phyloP scores from a whole-genome alignment of 106 monocot genomes.

The Iris macrosiphon region DNA sequence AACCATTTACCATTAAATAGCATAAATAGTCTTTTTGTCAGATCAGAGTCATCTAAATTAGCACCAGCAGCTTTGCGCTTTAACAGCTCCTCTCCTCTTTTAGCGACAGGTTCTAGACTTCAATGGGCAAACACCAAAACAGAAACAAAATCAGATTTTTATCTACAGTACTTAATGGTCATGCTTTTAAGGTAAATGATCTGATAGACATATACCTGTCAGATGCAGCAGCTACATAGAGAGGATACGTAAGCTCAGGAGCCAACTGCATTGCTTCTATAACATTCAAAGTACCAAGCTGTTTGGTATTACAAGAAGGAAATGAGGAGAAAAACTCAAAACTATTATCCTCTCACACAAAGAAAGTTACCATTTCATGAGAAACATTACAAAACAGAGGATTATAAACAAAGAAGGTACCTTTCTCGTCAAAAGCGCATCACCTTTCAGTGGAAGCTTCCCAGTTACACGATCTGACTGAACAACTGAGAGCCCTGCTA shows the following conservation, averaged over 20 bases:
- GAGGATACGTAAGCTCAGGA: slow-evolving; percentile 64
- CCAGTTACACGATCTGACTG: slow-evolving; percentile 81
- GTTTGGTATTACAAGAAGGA: slow-evolving; percentile 1
- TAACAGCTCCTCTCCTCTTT: slow-evolving; percentile 68
- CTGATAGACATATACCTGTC: slow-evolving; percentile 45
- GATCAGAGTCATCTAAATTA: slow-evolving; percentile 76
- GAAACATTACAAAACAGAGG: background rate
- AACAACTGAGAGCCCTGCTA: slow-evolving; percentile 66
- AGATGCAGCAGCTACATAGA: slow-evolving; percentile 74
- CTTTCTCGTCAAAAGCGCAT: slow-evolving; percentile 62
- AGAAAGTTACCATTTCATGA: background rate
- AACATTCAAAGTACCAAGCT: slow-evolving; percentile 91
- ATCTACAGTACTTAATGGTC: background rate
- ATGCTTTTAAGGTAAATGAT: background rate
- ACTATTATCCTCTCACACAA: background rate
- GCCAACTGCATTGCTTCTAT: slow-evolving; percentile 70
- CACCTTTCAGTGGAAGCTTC: slow-evolving; percentile 68
- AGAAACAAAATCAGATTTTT: background rate
- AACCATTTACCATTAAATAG: slow-evolving; percentile 80
- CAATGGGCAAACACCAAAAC: slow-evolving; percentile 8
- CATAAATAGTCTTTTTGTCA: slow-evolving; percentile 66
- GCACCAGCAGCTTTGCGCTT: slow-evolving; percentile 43
- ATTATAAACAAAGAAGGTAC: slow-evolving; percentile 21
- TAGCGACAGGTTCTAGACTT: slow-evolving; percentile 57
- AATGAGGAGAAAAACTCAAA: background rate